Conservation (phyloP, 306 rosid genomes). For the Leucaena leucocephala region DNA sequence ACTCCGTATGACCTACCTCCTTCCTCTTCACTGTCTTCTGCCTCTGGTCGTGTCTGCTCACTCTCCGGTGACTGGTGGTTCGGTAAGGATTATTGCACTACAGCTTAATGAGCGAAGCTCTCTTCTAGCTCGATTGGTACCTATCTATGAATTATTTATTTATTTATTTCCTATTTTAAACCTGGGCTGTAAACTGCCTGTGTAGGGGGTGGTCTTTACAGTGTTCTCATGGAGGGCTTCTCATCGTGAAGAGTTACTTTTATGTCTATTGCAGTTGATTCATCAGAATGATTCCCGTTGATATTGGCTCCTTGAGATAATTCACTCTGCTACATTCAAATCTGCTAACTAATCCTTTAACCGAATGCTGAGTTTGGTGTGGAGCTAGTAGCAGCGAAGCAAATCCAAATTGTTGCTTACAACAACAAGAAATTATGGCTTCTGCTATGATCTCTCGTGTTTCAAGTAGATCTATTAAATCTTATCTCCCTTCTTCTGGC, state of each 20-base stretch:
- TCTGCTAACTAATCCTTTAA: background rate
- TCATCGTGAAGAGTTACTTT: background rate
- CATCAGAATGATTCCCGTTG: background rate
- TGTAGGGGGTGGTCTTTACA: background rate
- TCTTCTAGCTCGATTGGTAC: no score
- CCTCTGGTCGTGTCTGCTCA: no score
- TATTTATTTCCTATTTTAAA: no score
- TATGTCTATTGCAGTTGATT: background rate
- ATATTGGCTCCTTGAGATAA: background rate
- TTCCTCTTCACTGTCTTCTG: no score
- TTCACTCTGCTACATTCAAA: constrained; percentile 1
- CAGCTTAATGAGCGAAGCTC: no score
- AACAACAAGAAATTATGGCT: constrained; percentile 40
- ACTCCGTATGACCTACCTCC: no score
- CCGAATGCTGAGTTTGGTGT: background rate
- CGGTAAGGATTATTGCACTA: no score
- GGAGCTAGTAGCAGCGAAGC: background rate
- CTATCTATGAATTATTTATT: no score
- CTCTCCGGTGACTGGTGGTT: no score
- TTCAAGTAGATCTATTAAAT: constrained; percentile 47
- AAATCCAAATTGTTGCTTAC: constrained; percentile 21
- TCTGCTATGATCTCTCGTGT: constrained; percentile 41
- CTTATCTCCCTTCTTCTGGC: constrained; percentile 35
- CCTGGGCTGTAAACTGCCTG: no score
- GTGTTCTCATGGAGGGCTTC: constrained; percentile 2